These are phyloP conservation scores for Ganoderma resinaceum DNA, from an alignment of 1,284 basidiomycete species.

Conservation along the genomic window DNA sequence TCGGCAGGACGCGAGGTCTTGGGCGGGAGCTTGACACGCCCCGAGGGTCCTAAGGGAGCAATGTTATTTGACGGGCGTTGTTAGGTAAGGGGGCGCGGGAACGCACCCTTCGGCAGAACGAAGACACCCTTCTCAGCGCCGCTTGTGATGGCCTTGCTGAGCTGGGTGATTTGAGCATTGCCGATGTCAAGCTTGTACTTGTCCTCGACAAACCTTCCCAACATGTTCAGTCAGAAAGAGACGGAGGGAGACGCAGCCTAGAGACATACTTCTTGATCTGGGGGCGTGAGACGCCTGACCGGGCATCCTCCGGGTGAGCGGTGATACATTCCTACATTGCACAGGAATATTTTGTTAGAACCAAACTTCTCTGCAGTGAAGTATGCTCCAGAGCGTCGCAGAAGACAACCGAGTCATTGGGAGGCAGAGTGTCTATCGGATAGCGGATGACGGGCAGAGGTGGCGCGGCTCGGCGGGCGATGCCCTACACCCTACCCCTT, in stretches of 20 bases:
- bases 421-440: constrained; percentile 22
- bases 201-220: constrained; percentile 72
- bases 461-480: constrained; percentile 43
- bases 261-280: constrained; percentile 86
- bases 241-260: constrained; percentile 5
- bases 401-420: constrained; percentile 3
- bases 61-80: constrained; percentile 14
- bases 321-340: constrained; percentile 78
- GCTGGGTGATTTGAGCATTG: constrained; percentile 80
- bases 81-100: constrained; percentile 16
- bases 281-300: constrained; percentile 87
- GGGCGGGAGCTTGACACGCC: constrained; percentile 87
- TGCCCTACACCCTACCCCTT: constrained; percentile 55
- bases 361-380: background rate
- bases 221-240: constrained; percentile 19
- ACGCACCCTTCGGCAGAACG: constrained; percentile 84
- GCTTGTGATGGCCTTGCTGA: constrained; percentile 81
- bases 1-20: constrained; percentile 58
- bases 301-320: constrained; percentile 78
- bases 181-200: constrained; percentile 83
- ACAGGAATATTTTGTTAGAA: background rate
- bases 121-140: constrained; percentile 86
- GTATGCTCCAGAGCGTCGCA: constrained; percentile 4
- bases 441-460: constrained; percentile 34
- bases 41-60: constrained; percentile 62